Base-by-base conservation (phyloP, 75 land plant species). In the Cupressus sempervirens region DNA sequence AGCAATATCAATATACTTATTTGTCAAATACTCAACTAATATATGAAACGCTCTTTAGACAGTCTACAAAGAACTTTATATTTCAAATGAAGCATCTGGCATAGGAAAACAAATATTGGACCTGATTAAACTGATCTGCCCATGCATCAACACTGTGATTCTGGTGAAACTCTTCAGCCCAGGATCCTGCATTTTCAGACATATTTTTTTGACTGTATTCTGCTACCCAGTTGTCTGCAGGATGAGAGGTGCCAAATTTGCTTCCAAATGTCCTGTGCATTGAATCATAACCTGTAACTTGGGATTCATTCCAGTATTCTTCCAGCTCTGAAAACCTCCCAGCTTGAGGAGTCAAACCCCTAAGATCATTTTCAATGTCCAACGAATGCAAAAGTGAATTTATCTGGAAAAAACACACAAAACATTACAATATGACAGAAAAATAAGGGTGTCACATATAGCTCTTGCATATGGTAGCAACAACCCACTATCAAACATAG, bases 71-170 rank as follows among this genome's bases (percentile, higher is more conserved):
- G 34, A 32, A 35, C 15, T 32, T 76, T 23, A 76, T 20, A 4
- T 76, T 76, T 16, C 23, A 76, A 16, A 18, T 40, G 53, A 8
- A 76, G 41, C 41, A 76, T 38, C 43, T 38, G 40, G 80, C 43
- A 76, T 4, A 40, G 29, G 23, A 40, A 50, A 40, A 76, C n/a
- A 40, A 18, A 2, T 1, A 83, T 32, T 38, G 80, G 76, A 96
- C 99, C 94, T 89, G 92, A 82, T 91, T 92, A 90, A 98, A 98
- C 84, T 98, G 97, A 83, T 94, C 91, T 62, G 92, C 98, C 99
- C 99, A 98, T 38, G 85, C 88, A 91, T 91, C 89, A 48, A 90
- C 90, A 83, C 96, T 93, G 84, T 94, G 94, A 84, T 94, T 93
- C 41, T 86, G 90, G 77, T 94, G 91, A 90, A 96, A 98, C 83